Evolutionary conservation across 225 moss, liverwort and hornwort species (phyloP), one percentile per base, ranked within the genome.

Genomic region (Pseudoscleropodium purum): DNA sequence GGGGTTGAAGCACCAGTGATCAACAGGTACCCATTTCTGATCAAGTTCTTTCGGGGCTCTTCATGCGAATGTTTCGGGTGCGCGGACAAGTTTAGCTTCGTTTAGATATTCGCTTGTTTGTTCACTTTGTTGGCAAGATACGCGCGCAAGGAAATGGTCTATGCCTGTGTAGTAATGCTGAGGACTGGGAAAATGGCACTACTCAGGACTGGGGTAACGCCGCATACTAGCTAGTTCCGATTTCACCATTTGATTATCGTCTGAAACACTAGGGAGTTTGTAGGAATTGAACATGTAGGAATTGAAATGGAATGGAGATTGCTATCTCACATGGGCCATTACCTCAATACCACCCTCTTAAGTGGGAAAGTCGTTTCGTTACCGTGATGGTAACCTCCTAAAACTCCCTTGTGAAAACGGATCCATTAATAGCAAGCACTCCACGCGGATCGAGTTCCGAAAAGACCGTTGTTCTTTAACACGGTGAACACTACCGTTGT

Each of bases 21-120:
- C 51, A 85, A 60, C 68, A 92, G 90, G 90, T 92, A 90, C 84
- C 21, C 16, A 41, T 59, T 64, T 61, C 83, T 83, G 83, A 83
- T 83, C 88, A 75, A 79, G 54, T 47, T 47, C 47, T 31, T 49
- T 63, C 29, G 56, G 60, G 49, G 18, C n/a, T 54, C 51, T 78
- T 47, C 34, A 36, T 30, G 27, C 14, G 66, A 82, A 66, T 68
- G 45, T 36, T 45, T 67, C 34, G 60, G 54, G 33, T 66, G 60
- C 89, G 21, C 49, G 33, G 20, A 65, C 62, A 47, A 41, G 45
- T 75, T 84, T 18, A 83, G n/a, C 43, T 43, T 75, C 27, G 57
- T 21, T 23, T 20, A 49, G 27, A 47, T 61, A 9, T 25, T 36
- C 37, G 41, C 52, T 33, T 19, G 49, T 47, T 65, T 64, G 52